phyloP scores from a whole-genome alignment of 306 rosid species.

The Cicer chorassanicum region DNA sequence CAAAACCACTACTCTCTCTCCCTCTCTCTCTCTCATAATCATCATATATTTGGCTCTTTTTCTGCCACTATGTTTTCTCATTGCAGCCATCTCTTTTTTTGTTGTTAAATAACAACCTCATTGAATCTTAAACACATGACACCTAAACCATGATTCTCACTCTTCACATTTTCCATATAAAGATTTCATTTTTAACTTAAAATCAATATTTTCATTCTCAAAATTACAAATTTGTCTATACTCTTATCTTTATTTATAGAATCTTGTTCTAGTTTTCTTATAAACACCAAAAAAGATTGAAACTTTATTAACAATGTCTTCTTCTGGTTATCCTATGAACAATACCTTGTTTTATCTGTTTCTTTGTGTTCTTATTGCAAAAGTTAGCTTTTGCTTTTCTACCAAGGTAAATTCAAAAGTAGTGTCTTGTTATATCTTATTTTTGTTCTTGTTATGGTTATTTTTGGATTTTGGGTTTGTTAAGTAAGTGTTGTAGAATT shows the following conservation, averaged over 20 bases:
- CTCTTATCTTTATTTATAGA: conserved; percentile 23
- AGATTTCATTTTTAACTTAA: background rate
- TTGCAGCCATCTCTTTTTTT: conserved; percentile 38
- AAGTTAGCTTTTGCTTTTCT: conserved; percentile 55
- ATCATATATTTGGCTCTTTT: conserved; percentile 31
- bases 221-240: background rate
- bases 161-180: conserved; percentile 2
- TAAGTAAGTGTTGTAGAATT: background rate
- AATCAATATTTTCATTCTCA: background rate
- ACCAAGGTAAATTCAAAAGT: conserved; percentile 57
- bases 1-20: conserved; percentile 43
- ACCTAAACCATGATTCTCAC: conserved; percentile 41
- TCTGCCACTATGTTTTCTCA: conserved; percentile 33
- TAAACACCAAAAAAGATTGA: conserved; percentile 18
- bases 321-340: conserved; percentile 41
- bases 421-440: background rate
- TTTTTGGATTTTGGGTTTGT: conserved; percentile 34
- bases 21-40: conserved; percentile 32
- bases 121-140: conserved; percentile 23
- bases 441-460: background rate
- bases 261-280: conserved; percentile 9
- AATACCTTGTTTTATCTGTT: conserved; percentile 45
- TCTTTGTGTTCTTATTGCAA: conserved; percentile 50
- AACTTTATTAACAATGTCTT: conserved; percentile 50
- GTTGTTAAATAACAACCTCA: conserved; percentile 22